Evolutionary conservation across 805 yeast genomes (phyloP).

Genomic region (Candida hispaniensis): DNA sequence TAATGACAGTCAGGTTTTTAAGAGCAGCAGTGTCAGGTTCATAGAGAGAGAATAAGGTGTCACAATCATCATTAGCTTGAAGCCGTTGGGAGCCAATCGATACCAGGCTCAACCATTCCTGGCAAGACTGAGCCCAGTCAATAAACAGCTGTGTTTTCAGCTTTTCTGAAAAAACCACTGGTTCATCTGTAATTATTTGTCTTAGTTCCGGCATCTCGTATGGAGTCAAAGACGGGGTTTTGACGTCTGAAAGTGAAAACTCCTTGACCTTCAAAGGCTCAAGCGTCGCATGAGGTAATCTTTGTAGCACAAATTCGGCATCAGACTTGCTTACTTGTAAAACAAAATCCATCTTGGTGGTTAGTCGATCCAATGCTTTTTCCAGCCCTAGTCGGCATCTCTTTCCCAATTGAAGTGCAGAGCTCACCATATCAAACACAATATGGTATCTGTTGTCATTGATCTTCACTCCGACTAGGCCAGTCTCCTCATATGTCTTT

Average conservation of each 20-base stretch:
- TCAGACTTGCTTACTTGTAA: background rate
- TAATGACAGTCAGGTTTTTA: constrained; percentile 1
- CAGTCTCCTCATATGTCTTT: constrained; percentile 28
- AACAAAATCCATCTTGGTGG: constrained; percentile 1
- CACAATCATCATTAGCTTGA: constrained; percentile 13
- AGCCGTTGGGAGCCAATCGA: constrained; percentile 18
- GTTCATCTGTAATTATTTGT: background rate
- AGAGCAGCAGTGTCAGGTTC: constrained; percentile 14
- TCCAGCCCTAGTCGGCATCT: constrained; percentile 21
- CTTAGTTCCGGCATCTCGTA: constrained; percentile 7
- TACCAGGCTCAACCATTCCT: constrained; percentile 22
- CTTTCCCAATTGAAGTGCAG: constrained; percentile 14
- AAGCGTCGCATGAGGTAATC: background rate
- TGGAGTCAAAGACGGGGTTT: constrained; percentile 1
- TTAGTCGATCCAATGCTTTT: constrained; percentile 17
- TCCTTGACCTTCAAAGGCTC: constrained; percentile 1
- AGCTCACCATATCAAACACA: constrained; percentile 4
- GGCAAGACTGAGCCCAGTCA: constrained; percentile 18
- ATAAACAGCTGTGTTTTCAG: constrained; percentile 13
- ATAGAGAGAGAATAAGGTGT: constrained; percentile 19
- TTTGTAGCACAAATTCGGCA: background rate
- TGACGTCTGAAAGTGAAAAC: constrained; percentile 1
- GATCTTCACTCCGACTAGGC: constrained; percentile 28
- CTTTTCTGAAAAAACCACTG: constrained; percentile 3
- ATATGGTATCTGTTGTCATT: constrained; percentile 11